These are phyloP conservation scores for Coleophoma cylindrospora DNA, from an alignment of 2,329 filamentous ascomycete genomes.

Conservation along the genomic window DNA sequence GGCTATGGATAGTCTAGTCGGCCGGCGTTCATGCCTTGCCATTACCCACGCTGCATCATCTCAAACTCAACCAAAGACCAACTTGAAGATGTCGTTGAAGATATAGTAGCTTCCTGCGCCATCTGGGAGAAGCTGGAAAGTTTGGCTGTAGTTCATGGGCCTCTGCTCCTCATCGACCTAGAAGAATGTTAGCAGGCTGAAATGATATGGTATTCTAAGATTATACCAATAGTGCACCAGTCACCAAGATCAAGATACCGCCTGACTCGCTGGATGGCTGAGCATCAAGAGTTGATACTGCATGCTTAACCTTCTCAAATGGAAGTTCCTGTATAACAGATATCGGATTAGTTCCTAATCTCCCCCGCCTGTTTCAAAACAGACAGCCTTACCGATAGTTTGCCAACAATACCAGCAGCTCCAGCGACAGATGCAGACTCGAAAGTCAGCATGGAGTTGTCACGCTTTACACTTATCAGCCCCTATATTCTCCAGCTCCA, in stretches of 20 bases:
- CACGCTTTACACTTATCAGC: constrained; percentile 49
- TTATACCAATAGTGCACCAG: constrained; percentile 73
- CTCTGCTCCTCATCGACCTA: constrained; percentile 82
- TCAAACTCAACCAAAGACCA: constrained; percentile 59
- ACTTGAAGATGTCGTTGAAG: constrained; percentile 92
- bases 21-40: too few relatives aligned
- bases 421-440: constrained; percentile 68
- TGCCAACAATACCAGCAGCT: constrained; percentile 63
- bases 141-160: constrained; percentile 87
- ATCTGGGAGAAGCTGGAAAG: constrained; percentile 78
- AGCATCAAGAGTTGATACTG: constrained; percentile 72
- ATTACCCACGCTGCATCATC: constrained; percentile 7
- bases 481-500: not conserved
- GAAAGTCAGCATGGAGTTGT: constrained; percentile 89
- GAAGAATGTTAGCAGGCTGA: constrained; percentile 7
- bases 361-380: too few relatives aligned
- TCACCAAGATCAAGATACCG: constrained; percentile 82
- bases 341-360: not conserved
- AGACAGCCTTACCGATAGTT: constrained; percentile 62
- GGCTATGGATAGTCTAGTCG: not conserved
- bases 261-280: constrained; percentile 68
- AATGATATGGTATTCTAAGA: not conserved
- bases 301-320: constrained; percentile 77
- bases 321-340: constrained; percentile 56
- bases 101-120: constrained; percentile 70